Percentiles rank a stretch among this genome's conserved stretches.
Conservation (phyloP, 441 rosid species). For the Viola pubescens region DNA sequence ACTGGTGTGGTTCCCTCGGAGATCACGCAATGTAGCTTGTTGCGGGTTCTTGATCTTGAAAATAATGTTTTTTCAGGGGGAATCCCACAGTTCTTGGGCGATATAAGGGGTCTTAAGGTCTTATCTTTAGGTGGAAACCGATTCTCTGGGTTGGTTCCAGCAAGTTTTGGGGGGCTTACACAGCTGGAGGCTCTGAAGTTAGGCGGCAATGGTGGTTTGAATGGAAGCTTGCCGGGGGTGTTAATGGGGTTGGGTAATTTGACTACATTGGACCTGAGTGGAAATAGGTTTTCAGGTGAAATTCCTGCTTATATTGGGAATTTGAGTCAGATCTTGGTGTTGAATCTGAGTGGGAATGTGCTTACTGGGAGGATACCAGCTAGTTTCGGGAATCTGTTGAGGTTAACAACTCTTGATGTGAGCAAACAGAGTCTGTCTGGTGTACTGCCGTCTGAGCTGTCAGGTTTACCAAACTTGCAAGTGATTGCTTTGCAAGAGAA, state of each 20-base stretch:
- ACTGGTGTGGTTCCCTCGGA: slow-evolving; percentile 49
- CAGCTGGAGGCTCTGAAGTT: slow-evolving; percentile 47
- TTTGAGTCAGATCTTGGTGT: slow-evolving; percentile 40
- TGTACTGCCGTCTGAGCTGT: slow-evolving; percentile 63
- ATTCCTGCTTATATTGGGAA: slow-evolving; percentile 61
- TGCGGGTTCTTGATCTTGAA: slow-evolving; percentile 56
- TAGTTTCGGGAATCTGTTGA: slow-evolving; percentile 58
- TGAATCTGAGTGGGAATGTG: slow-evolving; percentile 66
- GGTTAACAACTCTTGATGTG: slow-evolving; percentile 64
- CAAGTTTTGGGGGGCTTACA: slow-evolving; percentile 36
- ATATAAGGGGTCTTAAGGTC: slow-evolving; percentile 47
- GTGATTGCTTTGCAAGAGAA: slow-evolving; percentile 84
- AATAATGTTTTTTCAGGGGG: slow-evolving; percentile 54
- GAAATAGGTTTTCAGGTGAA: slow-evolving; percentile 56
- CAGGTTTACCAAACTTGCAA: slow-evolving; percentile 78
- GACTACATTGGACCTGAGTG: slow-evolving; percentile 62
- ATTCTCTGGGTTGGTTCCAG: slow-evolving; percentile 60
- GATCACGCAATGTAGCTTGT: slow-evolving; percentile 55
- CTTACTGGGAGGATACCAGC: slow-evolving; percentile 65
- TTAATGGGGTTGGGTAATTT: slow-evolving; percentile 48
- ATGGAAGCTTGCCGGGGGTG: slow-evolving; percentile 62
- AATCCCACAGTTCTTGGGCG: slow-evolving; percentile 55
- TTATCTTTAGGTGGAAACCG: slow-evolving; percentile 54
- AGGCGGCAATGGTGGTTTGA: slow-evolving; percentile 43
- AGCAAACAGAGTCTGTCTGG: slow-evolving; percentile 85